A percentile compares a stretch with the other conserved stretches of the same genome.
Conservation (phyloP, 768 basidiomycete genomes). For the Rhizopogon vinicolor region DNA sequence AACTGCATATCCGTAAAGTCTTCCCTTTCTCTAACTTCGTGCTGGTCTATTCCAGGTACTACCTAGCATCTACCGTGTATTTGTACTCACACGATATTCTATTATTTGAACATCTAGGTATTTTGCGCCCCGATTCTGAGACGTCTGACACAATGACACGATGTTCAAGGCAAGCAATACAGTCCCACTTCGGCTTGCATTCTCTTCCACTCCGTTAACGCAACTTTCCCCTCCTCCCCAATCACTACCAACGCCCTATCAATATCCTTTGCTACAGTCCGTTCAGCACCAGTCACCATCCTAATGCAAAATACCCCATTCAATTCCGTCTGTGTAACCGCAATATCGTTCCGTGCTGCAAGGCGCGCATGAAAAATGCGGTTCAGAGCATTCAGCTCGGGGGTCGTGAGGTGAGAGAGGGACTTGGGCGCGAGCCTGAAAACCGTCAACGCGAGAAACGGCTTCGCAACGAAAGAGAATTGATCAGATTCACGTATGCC, state of each 20-base stretch:
- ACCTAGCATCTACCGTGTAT: too few species aligned
- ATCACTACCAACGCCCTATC: conserved; percentile 54
- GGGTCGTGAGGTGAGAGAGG: too few species aligned
- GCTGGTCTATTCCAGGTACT: too few species aligned
- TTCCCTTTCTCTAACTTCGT: too few species aligned
- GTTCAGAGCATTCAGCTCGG: conserved; percentile 59
- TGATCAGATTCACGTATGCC: conserved; percentile 45
- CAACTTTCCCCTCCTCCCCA: conserved; percentile 41
- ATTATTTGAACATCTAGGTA: too few species aligned
- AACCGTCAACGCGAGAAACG: conserved; percentile 69
- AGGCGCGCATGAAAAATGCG: conserved; percentile 54
- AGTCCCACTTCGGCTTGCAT: background rate
- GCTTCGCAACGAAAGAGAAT: conserved; percentile 64
- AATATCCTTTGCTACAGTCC: conserved; percentile 65
- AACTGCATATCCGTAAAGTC: too few species aligned
- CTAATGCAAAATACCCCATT: conserved; percentile 63
- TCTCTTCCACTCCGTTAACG: conserved; percentile 38
- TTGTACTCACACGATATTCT: too few species aligned
- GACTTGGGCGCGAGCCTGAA: conserved; percentile 57
- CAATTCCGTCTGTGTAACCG: conserved; percentile 53
- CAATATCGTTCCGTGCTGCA: conserved; percentile 45
- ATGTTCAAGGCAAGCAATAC: too few species aligned
- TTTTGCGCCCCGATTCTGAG: too few species aligned
- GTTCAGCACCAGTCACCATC: conserved; percentile 67
- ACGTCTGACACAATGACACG: too few species aligned